phyloP scores from a whole-genome alignment of 495 filamentous ascomycete genomes.

The Penicillium manginii region DNA sequence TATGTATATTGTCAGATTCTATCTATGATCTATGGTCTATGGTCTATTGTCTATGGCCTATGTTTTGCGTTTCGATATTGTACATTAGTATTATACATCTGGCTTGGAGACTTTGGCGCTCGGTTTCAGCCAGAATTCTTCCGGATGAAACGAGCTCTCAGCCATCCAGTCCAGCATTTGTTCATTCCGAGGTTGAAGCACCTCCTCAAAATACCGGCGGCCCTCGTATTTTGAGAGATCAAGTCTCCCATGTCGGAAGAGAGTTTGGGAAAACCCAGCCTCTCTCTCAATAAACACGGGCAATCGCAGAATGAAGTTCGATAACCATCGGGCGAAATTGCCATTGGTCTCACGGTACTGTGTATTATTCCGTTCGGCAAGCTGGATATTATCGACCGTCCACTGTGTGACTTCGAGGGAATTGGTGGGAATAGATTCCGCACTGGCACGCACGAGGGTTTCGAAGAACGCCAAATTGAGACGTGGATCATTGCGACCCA shows the following conservation, averaged over 20 bases:
- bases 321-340: conserved; percentile 39
- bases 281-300: conserved; percentile 27
- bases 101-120: not conserved
- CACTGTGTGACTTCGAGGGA: conserved; percentile 41
- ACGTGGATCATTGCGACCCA: conserved; percentile 23
- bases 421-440: conserved; percentile 43
- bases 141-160: conserved; percentile 22
- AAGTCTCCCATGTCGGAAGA: conserved; percentile 25
- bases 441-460: conserved; percentile 41
- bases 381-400: conserved; percentile 31
- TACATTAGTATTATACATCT: not conserved
- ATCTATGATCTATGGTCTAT: too few species aligned
- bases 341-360: conserved; percentile 13
- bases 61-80: not conserved
- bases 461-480: conserved; percentile 34
- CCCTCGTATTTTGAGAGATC: conserved; percentile 27
- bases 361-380: not conserved
- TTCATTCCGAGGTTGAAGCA: conserved; percentile 23
- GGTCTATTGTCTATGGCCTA: not conserved
- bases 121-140: conserved; percentile 15
- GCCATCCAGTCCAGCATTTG: conserved; percentile 29
- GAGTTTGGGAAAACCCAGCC: conserved; percentile 29
- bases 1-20: not conserved
- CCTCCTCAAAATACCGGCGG: conserved; percentile 32
- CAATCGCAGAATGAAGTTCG: conserved; percentile 39